phyloP scores from a whole-genome alignment of 192 early-diverging fungal genomes.

The Piromyces finnis region DNA sequence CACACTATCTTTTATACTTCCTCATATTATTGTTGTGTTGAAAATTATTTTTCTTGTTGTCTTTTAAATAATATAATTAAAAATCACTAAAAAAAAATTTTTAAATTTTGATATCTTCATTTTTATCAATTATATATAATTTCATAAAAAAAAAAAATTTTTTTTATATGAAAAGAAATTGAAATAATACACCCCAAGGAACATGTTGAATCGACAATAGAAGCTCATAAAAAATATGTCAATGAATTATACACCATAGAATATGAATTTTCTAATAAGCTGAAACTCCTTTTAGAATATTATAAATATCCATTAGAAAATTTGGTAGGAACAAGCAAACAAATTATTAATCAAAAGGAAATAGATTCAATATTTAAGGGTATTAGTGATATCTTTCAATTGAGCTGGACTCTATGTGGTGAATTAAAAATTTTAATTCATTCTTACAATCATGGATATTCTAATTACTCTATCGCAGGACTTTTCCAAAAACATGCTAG shows the following conservation, averaged over 20 bases:
- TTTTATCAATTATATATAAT: too few species aligned
- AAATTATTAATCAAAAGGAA: background rate
- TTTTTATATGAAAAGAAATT: too few species aligned
- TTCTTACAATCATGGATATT: background rate
- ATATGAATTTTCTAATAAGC: background rate
- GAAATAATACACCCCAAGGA: background rate
- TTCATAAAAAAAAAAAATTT: too few species aligned
- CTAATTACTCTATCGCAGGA: background rate
- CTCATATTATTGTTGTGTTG: too few species aligned
- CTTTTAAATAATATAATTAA: too few species aligned
- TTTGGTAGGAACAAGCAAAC: background rate
- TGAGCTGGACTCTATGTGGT: background rate
- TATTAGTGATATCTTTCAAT: background rate
- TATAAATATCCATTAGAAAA: background rate
- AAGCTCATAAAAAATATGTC: background rate
- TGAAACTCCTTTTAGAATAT: background rate
- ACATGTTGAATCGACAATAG: background rate
- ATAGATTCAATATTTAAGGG: background rate
- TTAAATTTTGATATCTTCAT: too few species aligned
- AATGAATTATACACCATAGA: background rate
- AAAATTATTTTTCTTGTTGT: too few species aligned
- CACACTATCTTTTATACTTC: too few species aligned
- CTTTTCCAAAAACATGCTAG: background rate
- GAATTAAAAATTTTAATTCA: background rate
- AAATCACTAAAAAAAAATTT: too few species aligned